phyloP scores from a whole-genome alignment of 352 stramenopile genomes.

The Phytophthora litchii region DNA sequence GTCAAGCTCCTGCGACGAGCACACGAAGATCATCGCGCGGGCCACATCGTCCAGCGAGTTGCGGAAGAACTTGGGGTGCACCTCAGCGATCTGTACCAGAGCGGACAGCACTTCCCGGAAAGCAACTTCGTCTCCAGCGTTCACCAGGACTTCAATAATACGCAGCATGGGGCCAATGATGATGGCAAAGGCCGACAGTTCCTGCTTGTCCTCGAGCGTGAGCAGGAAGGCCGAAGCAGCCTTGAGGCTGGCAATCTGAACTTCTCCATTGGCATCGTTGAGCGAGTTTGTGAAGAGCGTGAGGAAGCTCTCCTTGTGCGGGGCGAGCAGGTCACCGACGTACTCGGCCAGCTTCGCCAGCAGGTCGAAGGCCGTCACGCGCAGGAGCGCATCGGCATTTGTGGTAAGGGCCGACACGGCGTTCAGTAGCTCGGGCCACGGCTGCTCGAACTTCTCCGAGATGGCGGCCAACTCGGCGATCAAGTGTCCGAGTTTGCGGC shows the following conservation, averaged over 20 bases:
- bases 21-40: slow-evolving; percentile 83
- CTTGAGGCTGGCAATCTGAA: slow-evolving; percentile 79
- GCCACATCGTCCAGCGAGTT: slow-evolving; percentile 68
- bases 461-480: slow-evolving; percentile 77
- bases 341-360: slow-evolving; percentile 80
- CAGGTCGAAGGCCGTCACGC: slow-evolving; percentile 80
- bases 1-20: slow-evolving; percentile 65
- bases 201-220: slow-evolving; percentile 72
- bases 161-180: slow-evolving; percentile 77
- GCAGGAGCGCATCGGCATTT: slow-evolving; percentile 58
- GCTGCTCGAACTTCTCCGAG: slow-evolving; percentile 53
- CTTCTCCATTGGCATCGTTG: slow-evolving; percentile 63
- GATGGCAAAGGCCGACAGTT: slow-evolving; percentile 70
- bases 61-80: slow-evolving; percentile 87
- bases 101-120: slow-evolving; percentile 77
- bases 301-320: slow-evolving; percentile 83
- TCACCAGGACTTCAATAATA: slow-evolving; percentile 74
- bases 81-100: slow-evolving; percentile 76
- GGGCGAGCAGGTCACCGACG: slow-evolving; percentile 60
- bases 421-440: slow-evolving; percentile 76
- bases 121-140: slow-evolving; percentile 58
- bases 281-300: slow-evolving; percentile 77
- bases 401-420: slow-evolving; percentile 67
- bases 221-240: slow-evolving; percentile 74
- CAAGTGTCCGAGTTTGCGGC: slow-evolving; percentile 81